phyloP scores from a whole-genome alignment of 805 yeast genomes.

The Hanseniaspora guilliermondii region DNA sequence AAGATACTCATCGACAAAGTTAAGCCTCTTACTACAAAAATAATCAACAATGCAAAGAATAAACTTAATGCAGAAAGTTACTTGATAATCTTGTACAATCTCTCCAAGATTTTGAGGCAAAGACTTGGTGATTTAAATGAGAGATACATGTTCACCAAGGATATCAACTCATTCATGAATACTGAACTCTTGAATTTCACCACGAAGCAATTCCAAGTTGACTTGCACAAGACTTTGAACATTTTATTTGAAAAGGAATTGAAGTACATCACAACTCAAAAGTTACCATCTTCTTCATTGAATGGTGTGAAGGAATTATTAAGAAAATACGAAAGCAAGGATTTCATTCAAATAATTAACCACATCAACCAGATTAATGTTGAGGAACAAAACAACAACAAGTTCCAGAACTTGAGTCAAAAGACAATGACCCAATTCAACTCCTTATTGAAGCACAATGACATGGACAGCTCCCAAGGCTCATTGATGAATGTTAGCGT shows the following conservation, averaged over 20 bases:
- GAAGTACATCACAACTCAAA: not conserved
- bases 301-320: slow-evolving; percentile 19
- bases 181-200: not conserved
- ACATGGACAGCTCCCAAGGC: not conserved
- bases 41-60: not conserved
- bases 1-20: slow-evolving; percentile 1
- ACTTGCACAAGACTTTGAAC: slow-evolving; percentile 5
- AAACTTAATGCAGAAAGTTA: not conserved
- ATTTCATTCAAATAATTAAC: slow-evolving; percentile 16
- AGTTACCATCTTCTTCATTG: slow-evolving; percentile 14
- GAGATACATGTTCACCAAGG: not conserved
- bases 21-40: not conserved
- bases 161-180: not conserved
- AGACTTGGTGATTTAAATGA: not conserved
- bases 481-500: not conserved
- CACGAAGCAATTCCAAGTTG: slow-evolving; percentile 4
- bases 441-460: slow-evolving; percentile 1
- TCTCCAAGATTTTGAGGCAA: not conserved
- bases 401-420: slow-evolving; percentile 5
- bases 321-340: slow-evolving; percentile 21
- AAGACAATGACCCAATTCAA: slow-evolving; percentile 8
- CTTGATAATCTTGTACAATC: not conserved
- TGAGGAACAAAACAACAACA: not conserved
- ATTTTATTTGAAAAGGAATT: not conserved
- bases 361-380: slow-evolving; percentile 15